phyloP scores from a whole-genome alignment of 257 asterid species.

The Gentiana dahurica region DNA sequence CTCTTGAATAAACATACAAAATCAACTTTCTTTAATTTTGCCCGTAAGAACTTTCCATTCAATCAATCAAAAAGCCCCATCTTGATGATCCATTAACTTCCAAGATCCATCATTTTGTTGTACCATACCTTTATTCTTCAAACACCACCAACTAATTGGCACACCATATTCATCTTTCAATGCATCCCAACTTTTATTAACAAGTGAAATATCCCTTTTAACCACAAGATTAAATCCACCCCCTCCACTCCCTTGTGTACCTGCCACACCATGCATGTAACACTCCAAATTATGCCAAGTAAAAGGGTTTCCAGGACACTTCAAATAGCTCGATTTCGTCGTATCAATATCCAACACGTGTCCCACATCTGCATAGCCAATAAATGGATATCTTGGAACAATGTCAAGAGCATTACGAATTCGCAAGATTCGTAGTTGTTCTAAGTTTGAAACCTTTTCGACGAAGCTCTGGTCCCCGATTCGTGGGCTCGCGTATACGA shows the following conservation, averaged over 20 bases:
- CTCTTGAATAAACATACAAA: constrained; percentile 47
- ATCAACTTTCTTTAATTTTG: constrained; percentile 27
- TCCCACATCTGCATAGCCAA: constrained; percentile 20
- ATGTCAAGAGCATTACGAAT: constrained; percentile 22
- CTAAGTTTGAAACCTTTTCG: constrained; percentile 3
- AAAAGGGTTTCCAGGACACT: constrained; percentile 8
- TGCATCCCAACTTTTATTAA: constrained; percentile 24
- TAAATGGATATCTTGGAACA: constrained; percentile 24
- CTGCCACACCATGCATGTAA: constrained; percentile 41
- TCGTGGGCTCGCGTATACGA: constrained; percentile 32
- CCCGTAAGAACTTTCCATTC: too few species aligned
- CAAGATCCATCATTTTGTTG: constrained; percentile 18
- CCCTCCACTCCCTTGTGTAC: constrained; percentile 20
- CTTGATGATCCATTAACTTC: constrained; percentile 16
- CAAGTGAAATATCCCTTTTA: constrained; percentile 26
- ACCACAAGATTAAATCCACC: constrained; percentile 18
- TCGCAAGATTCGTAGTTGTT: constrained; percentile 25
- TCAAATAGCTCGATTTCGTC: constrained; percentile 19
- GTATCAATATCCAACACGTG: constrained; percentile 18
- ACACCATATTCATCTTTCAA: constrained; percentile 24
- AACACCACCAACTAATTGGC: constrained; percentile 30
- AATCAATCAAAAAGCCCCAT: not conserved
- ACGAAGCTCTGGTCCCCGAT: constrained; percentile 28
- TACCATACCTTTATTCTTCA: constrained; percentile 13
- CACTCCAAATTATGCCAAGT: constrained; percentile 42